Evolutionary conservation across 202 grass and related monocot species (phyloP).

Genomic region (Miscanthus sacchariflorus): DNA sequence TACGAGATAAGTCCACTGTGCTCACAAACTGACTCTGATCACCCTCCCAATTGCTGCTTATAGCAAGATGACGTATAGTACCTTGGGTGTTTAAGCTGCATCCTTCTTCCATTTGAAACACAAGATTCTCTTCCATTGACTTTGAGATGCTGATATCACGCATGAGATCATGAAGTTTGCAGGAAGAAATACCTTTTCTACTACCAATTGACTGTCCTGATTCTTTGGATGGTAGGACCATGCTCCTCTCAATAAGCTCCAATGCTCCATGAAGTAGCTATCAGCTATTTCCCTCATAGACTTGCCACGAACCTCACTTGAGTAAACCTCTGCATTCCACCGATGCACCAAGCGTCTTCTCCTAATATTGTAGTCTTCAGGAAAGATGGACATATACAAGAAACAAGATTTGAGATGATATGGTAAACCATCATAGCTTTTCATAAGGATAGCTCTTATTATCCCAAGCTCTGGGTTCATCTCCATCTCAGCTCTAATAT

Average conservation of each 20-base stretch:
- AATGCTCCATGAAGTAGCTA: background rate
- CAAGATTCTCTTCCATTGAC: background rate
- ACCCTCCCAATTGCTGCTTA: too few species aligned
- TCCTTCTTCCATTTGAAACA: too few species aligned
- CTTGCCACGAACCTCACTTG: background rate
- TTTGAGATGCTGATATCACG: conserved; percentile 25
- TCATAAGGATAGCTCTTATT: background rate
- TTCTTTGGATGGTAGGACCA: background rate
- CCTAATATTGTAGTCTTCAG: background rate
- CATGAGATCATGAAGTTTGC: background rate
- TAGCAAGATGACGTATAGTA: too few species aligned
- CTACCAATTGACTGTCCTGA: background rate
- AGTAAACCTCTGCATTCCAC: background rate
- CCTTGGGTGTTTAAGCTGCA: too few species aligned
- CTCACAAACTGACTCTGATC: too few species aligned
- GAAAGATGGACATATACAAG: background rate
- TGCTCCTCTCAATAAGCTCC: background rate
- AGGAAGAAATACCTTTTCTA: background rate
- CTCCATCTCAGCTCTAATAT: background rate
- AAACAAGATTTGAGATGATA: background rate
- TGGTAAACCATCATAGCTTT: background rate
- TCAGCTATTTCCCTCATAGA: background rate
- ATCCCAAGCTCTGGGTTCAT: background rate
- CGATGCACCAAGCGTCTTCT: background rate
- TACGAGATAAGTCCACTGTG: too few species aligned